phyloP scores from a whole-genome alignment of 352 stramenopile species.

The Globisporangium iwayamae region DNA sequence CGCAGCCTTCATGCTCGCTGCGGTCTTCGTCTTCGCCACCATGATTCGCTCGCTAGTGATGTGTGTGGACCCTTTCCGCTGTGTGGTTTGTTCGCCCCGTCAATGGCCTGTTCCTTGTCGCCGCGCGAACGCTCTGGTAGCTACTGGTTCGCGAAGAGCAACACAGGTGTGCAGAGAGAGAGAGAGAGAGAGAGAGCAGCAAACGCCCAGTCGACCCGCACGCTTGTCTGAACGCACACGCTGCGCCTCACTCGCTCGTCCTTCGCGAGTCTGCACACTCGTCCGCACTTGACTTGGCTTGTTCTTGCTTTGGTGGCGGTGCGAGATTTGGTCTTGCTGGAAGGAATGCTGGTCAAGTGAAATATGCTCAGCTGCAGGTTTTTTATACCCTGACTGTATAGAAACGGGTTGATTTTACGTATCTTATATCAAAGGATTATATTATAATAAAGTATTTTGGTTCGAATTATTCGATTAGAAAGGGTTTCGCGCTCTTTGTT shows the following conservation, averaged over 20 bases:
- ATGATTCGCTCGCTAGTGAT: conserved; percentile 15
- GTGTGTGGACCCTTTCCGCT: background rate
- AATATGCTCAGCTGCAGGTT: background rate
- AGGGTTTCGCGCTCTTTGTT: background rate
- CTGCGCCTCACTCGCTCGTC: no score
- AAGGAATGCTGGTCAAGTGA: no score
- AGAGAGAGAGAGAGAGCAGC: background rate
- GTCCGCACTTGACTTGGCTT: no score
- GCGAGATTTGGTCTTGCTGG: no score
- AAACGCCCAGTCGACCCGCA: no score
- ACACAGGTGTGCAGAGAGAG: background rate
- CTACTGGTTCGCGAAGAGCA: background rate
- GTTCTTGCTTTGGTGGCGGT: no score
- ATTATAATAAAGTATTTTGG: background rate
- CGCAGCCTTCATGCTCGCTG: conserved; percentile 20
- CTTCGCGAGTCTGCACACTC: no score
- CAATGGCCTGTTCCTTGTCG: background rate
- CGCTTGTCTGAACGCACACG: no score
- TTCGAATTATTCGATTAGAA: background rate
- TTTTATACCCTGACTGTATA: background rate
- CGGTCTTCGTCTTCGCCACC: conserved; percentile 22
- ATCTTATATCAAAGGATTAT: background rate
- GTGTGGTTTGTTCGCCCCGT: background rate
- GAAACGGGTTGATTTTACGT: background rate
- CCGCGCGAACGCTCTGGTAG: background rate